These are phyloP conservation scores for Takashimella tepidaria DNA, from an alignment of 1,284 basidiomycete species.

Conservation along the genomic window DNA sequence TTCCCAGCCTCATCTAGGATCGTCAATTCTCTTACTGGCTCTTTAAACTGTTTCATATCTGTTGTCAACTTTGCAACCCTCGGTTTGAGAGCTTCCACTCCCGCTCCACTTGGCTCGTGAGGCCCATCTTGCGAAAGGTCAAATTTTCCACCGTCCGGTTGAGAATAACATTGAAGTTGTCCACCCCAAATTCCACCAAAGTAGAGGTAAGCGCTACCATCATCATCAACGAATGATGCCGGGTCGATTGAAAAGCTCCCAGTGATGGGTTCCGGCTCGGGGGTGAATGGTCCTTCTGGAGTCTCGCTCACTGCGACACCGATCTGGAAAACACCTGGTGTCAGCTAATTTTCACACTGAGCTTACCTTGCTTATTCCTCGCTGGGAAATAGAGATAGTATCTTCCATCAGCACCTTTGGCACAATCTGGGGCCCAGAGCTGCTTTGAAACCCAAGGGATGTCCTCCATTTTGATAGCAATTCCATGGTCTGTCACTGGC, in stretches of 20 bases:
- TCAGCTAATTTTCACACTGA: slow-evolving; percentile 1
- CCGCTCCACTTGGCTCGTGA: slow-evolving; percentile 25
- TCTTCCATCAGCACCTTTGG: slow-evolving; percentile 24
- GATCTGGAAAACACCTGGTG: slow-evolving; percentile 32
- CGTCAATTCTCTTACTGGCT: slow-evolving; percentile 21
- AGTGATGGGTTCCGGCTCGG: slow-evolving; percentile 29
- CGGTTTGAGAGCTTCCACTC: slow-evolving; percentile 24
- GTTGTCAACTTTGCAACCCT: slow-evolving; percentile 26
- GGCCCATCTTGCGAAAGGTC: slow-evolving; percentile 19
- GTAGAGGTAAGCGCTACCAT: slow-evolving; percentile 32
- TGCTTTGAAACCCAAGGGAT: slow-evolving; percentile 37
- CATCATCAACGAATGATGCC: slow-evolving; percentile 33
- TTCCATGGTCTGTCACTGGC: slow-evolving; percentile 33
- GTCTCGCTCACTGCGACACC: slow-evolving; percentile 28
- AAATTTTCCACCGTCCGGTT: slow-evolving; percentile 17
- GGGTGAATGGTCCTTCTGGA: slow-evolving; percentile 35
- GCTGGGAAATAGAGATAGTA: slow-evolving; percentile 41
- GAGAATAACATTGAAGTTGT: slow-evolving; percentile 34
- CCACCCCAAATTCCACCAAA: slow-evolving; percentile 42
- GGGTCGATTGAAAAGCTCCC: slow-evolving; percentile 37
- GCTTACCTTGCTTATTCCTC: slow-evolving; percentile 31
- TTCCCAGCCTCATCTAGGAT: slow-evolving; percentile 26
- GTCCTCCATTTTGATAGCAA: slow-evolving; percentile 26
- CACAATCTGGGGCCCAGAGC: slow-evolving; percentile 37
- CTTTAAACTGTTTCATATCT: slow-evolving; percentile 31